Percentiles rank a stretch among this genome's conserved stretches.
Conservation (phyloP, 2,329 filamentous ascomycete genomes). For the Penicillium crustosum region DNA sequence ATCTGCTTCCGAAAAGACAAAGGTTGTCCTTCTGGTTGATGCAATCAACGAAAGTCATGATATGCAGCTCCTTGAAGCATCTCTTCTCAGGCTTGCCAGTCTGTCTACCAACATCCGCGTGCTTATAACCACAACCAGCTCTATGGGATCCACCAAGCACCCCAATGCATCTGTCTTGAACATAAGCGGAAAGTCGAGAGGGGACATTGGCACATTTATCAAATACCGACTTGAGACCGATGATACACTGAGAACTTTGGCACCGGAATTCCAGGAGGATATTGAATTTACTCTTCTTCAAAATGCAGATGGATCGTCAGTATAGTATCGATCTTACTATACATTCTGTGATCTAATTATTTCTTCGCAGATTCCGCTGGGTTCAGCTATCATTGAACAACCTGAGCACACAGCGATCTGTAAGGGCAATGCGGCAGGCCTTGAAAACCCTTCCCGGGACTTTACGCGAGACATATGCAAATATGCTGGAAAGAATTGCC, state of each 20-base stretch:
- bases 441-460: constrained; percentile 17
- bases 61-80: constrained; percentile 9
- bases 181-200: constrained; percentile 13
- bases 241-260: constrained; percentile 6
- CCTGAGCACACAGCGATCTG: constrained; percentile 17
- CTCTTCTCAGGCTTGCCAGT: constrained; percentile 14
- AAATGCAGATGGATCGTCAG: constrained; percentile 22
- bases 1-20: constrained; percentile 4
- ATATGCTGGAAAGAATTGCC: constrained; percentile 15
- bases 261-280: constrained; percentile 14
- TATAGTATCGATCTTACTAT: not conserved
- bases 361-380: constrained; percentile 21
- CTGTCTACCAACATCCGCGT: constrained; percentile 16
- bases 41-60: constrained; percentile 23
- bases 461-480: constrained; percentile 21
- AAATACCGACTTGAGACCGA: constrained; percentile 14
- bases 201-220: constrained; percentile 18
- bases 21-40: constrained; percentile 17
- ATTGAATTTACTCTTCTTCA: constrained; percentile 12
- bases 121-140: constrained; percentile 18
- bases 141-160: not conserved
- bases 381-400: constrained; percentile 24
- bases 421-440: constrained; percentile 18
- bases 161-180: constrained; percentile 1
- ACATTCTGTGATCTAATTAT: not conserved